Base-by-base conservation (phyloP, 495 filamentous ascomycete genomes). In the Pyrenula massariospora region DNA sequence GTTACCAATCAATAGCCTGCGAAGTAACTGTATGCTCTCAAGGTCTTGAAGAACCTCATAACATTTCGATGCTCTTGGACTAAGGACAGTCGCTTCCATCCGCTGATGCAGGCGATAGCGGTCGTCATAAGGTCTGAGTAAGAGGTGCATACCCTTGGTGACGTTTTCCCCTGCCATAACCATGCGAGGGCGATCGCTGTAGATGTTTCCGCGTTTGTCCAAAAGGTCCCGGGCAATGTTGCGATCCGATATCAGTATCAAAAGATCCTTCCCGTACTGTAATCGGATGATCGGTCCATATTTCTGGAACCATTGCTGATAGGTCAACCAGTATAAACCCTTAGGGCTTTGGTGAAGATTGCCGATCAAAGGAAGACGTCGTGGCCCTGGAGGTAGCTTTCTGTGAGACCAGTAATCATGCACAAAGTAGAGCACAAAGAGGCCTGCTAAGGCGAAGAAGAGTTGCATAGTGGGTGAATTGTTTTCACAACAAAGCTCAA, bases 331-430 rank as follows among this genome's bases (percentile, higher is more conserved):
- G 8, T 56, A 58, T n/a, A 56, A 49, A 22, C 1, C 24, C 36
- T 23, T 60, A 23, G 59, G 57, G 22, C 62, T 58, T 22, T 70
- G 66, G 54, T 71, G 68, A 23, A 72, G 58, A 20, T 73, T 73
- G 1, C 70, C 70, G 10, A 71, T 50, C 0, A 73, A 54, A 0
- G 68, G 69, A 12, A 69, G 56, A 5, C 50, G 19, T 10, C 19
- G 19, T 8, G 50, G 50, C 19, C 50, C 50, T 10, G 50, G 50
- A 8, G 50, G 50, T 10, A 52, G 50, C 31, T 42, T 42, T 42
- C 31, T 42, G 31, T 42, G 31, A 42, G 31, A 42, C 31, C 31
- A 42, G 15, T 8, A 5, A 15, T 42, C 31, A 42, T 42, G 15
- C 31, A 15, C 31, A 42, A 42, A 15, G 31, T 42, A 42, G 31